Base-by-base conservation (phyloP, 2,329 filamentous ascomycete genomes). In the Byssoonygena ceratinophila region DNA sequence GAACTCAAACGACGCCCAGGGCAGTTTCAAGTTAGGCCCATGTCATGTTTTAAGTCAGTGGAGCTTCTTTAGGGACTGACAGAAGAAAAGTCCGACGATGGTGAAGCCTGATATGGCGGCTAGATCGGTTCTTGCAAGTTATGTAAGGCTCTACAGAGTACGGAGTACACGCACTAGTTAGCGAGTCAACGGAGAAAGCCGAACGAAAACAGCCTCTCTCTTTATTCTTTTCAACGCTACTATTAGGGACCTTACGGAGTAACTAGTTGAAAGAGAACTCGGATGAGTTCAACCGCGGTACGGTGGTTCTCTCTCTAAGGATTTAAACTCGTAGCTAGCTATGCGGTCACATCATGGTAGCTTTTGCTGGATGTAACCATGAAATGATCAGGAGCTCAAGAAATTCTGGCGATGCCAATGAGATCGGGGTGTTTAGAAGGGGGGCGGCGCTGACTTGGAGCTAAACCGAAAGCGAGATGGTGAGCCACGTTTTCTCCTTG, bases 401-500 rank as follows among this genome's bases (percentile, higher is more conserved):
- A 27, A 12, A 29, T 2, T n/a, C 12, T 44, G 40, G 40, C 23
- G 40, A 44, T 29, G 12, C 40, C 40, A 29, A 29, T 29, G 16
- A 29, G 18, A 23, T 40, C 20, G 37, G 37, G 18, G 18, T 18
- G 12, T 23, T 4, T 4, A 5, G 14, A 5, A 5, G 4, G 34
- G n/a, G 14, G 4, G 20, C n/a, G n/a, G n/a, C n/a, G 20, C 7
- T 27, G 22, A 27, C 20, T 14, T 12, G 39, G 18, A 14, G 25
- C 50, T 52, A 46, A 25, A 18, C 50, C 50, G 20, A 46, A 52
- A 52, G 36, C 6, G 49, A 18, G 20, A 16, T 52, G 49, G 50
- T 18, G 32, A 52, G 50, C 50, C 50, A 52, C 50, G 50, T 52
- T 52, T 52, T 52, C 43, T 31, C 39, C 48, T 46, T 52, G 50